Base-by-base conservation (phyloP, 208 protist genomes). In the Trypanosoma melophagium region DNA sequence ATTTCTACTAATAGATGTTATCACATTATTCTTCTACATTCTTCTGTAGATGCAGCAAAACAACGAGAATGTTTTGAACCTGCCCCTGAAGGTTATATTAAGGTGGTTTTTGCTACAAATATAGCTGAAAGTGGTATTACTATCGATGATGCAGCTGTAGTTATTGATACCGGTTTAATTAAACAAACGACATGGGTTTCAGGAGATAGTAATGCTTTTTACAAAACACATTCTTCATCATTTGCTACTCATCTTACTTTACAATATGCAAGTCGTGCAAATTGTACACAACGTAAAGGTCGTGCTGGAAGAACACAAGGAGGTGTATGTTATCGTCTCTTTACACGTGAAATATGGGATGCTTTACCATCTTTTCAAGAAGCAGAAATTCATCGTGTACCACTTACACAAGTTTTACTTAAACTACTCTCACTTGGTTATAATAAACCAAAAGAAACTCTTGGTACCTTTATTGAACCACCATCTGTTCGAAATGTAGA, bases 251-350 rank as follows among this genome's bases (percentile, higher is more conserved):
- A 95, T 66, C 76, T 95, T 38, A 62, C 68, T 14, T 79, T 95
- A 7, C 58, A 72, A 31, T 95, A 88, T 74, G 86, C 83, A 60
- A 99, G 98, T 42, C 83, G 96, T 67, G 97, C 98, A 0, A 94
- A 89, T 56, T 97, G 98, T 16, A 96, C 98, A 25, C 99, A 99
- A 91, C 89, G 99, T 14, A 98, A 97, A 21, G 99, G 99, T 45
- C 94, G 99, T 71, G 99, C 99, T 3, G 99, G 99, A 24, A 86
- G 99, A 59, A 99, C 98, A 19, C 75, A 89, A 50, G 93, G 97
- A 8, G 99, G 99, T 24, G 98, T 99, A 62, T 99, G 96, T 77
- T 99, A 98, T 86, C 83, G 98, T 16, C 83, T 99, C 31, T 99
- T 99, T 77, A 97, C 97, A 0, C 74, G 80, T 14, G 71, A 57